Conservation (phyloP, 2,329 filamentous ascomycete species). For the Pseudogymnoascus sp. region DNA sequence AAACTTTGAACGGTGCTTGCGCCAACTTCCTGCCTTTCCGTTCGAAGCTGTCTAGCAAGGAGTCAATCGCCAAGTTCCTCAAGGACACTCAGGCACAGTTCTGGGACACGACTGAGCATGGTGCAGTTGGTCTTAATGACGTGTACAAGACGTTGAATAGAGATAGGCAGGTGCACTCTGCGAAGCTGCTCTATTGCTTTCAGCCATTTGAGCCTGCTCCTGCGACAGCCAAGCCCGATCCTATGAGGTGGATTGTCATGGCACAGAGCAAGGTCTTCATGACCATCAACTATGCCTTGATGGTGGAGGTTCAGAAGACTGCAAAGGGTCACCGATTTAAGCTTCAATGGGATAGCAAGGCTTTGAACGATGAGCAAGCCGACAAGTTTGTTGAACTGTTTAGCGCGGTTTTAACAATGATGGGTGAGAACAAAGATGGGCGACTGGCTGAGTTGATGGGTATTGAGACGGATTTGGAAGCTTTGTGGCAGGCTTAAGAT, state of each 20-base stretch:
- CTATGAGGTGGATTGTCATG: conserved; percentile 18
- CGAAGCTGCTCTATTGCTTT: conserved; percentile 27
- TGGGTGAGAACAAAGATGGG: not conserved
- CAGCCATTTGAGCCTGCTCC: conserved; percentile 30
- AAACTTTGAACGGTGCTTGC: conserved; percentile 32
- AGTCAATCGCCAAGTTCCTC: conserved; percentile 17
- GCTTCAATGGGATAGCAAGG: conserved; percentile 2
- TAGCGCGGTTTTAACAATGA: not conserved
- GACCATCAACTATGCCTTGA: conserved; percentile 13
- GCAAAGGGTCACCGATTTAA: conserved; percentile 11
- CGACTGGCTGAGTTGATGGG: not conserved
- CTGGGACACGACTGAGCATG: conserved; percentile 28
- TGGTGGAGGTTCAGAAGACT: conserved; percentile 15
- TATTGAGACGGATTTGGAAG: not conserved
- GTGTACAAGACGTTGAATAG: conserved; percentile 23
- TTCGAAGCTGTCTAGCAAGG: conserved; percentile 14
- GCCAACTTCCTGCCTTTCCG: conserved; percentile 33
- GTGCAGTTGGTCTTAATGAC: conserved; percentile 23
- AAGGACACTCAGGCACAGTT: conserved; percentile 23
- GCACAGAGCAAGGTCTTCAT: conserved; percentile 14
- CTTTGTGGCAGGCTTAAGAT: not conserved
- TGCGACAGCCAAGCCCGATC: conserved; percentile 9
- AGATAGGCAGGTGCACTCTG: conserved; percentile 15
- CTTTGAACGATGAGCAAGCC: not conserved
- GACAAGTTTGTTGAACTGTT: not conserved